Evolutionary conservation across 352 stramenopile species (phyloP), one percentile per base, ranked within the genome.

Genomic region (Porosira glacialis): DNA sequence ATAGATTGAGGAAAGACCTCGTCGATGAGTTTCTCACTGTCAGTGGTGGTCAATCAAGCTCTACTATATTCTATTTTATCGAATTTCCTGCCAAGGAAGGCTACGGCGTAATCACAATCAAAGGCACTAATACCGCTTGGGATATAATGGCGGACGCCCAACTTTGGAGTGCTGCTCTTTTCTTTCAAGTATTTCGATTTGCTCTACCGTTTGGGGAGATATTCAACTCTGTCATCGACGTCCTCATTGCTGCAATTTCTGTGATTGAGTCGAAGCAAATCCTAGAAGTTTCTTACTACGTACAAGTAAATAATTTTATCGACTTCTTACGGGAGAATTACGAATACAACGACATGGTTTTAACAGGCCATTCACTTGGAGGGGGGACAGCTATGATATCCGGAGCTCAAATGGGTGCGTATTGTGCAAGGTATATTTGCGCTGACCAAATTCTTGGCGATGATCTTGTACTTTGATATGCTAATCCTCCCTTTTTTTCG

Each of bases 101-200:
- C 31, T 15, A 17, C n/a, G 28, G 15, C 41, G 27, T 56, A 43
- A 27, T 56, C 27, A 41, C 48, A 5, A 88, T 89, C 53, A 65
- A 81, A 26, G 81, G 81, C 31, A 88, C 84, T 10, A 10, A 45
- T 15, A 89, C 73, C 47, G 30, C 53, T 24, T 84, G 71, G 62
- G 84, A 90, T 30, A 15, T 56, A 2, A 41, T 56, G 10, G 48
- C 48, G 1, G 78, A 92, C 78, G 69, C 73, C 4, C 82, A 92
- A 57, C 36, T 92, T 1, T 92, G 86, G 86, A 64, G 80, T 30
- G 43, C 78, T 30, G 80, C 86, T 30, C 33, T 52, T 17, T 49
- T 92, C 10, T 78, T 87, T 52, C 86, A 92, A 50, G 24, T 26
- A 13, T 11, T 92, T 0, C 51, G 85, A 70, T 70, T 36, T 31